A percentile compares a stretch with the other conserved stretches of the same genome.
Conservation (phyloP, 257 asterid genomes). For the Gentiana macrophylla region DNA sequence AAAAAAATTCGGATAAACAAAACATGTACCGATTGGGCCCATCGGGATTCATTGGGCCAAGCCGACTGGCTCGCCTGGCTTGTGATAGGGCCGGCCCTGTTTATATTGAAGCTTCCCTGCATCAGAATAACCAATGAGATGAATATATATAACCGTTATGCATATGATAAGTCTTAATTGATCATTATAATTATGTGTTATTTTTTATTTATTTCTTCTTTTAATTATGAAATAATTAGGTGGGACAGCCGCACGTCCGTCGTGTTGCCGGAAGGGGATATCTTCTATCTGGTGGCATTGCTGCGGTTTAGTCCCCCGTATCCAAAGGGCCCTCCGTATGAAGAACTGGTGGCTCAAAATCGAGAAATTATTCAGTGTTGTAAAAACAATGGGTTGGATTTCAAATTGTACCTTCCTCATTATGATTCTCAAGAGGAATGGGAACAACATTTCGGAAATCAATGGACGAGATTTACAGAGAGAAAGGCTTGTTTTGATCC, state of each 20-base stretch:
- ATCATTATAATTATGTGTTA: background rate
- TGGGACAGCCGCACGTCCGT: slow-evolving; percentile 75
- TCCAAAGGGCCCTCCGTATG: slow-evolving; percentile 36
- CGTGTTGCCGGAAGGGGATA: slow-evolving; percentile 54
- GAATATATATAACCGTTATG: no score
- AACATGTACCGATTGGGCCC: no score
- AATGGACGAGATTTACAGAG: slow-evolving; percentile 68
- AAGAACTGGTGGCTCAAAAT: slow-evolving; percentile 64
- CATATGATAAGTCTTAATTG: no score
- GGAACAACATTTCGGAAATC: slow-evolving; percentile 69
- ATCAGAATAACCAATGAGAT: no score
- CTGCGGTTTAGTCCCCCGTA: slow-evolving; percentile 53
- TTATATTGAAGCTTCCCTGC: no score
- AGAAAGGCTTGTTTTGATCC: slow-evolving; percentile 67
- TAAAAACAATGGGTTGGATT: slow-evolving; percentile 34
- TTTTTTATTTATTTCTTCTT: background rate
- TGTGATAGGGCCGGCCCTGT: no score
- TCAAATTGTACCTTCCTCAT: slow-evolving; percentile 82
- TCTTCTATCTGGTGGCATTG: slow-evolving; percentile 72
- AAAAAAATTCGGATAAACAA: no score
- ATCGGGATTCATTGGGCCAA: no score
- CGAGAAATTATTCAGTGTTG: slow-evolving; percentile 52
- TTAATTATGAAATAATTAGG: slow-evolving; percentile 20
- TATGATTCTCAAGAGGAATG: slow-evolving; percentile 53
- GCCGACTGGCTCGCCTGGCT: no score